phyloP scores from a whole-genome alignment of 2,329 filamentous ascomycete species.

The Pyrenophora teres region DNA sequence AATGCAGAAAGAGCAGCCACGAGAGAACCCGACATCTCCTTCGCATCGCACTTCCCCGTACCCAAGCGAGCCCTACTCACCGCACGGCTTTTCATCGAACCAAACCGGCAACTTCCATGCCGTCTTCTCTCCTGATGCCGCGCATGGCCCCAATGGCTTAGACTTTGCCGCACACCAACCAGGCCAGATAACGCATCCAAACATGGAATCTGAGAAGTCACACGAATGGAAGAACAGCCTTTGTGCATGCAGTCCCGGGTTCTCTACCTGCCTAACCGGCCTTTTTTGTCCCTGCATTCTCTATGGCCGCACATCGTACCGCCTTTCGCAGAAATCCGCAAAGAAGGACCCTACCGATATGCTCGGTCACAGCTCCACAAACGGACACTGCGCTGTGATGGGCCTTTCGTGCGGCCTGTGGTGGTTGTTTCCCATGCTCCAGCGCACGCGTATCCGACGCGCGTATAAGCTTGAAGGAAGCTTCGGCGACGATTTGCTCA shows the following conservation, averaged over 20 bases:
- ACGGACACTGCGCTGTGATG: constrained; percentile 49
- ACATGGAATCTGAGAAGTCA: constrained; percentile 42
- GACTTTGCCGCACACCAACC: constrained; percentile 45
- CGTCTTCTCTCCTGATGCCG: constrained; percentile 45
- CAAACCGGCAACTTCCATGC: constrained; percentile 33
- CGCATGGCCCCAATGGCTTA: constrained; percentile 47
- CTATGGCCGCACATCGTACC: constrained; percentile 52
- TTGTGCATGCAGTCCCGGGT: constrained; percentile 44
- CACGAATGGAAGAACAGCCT: constrained; percentile 42
- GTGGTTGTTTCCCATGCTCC: constrained; percentile 46
- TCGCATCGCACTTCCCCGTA: constrained; percentile 20
- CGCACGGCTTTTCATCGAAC: constrained; percentile 34
- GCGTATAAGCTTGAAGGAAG: constrained; percentile 52
- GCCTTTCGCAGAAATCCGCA: constrained; percentile 44
- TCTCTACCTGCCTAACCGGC: constrained; percentile 46
- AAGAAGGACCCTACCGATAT: constrained; percentile 51
- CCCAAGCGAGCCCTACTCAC: constrained; percentile 39
- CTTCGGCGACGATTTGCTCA: constrained; percentile 41
- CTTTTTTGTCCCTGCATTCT: constrained; percentile 52
- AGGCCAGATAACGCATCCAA: constrained; percentile 49
- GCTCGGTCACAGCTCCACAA: constrained; percentile 44
- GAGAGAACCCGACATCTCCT: constrained; percentile 6
- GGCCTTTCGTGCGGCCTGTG: constrained; percentile 44
- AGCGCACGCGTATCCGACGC: constrained; percentile 48
- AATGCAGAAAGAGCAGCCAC: constrained; percentile 14